Evolutionary conservation across 495 filamentous ascomycete species (phyloP).

Genomic region (Tricharina praecox): DNA sequence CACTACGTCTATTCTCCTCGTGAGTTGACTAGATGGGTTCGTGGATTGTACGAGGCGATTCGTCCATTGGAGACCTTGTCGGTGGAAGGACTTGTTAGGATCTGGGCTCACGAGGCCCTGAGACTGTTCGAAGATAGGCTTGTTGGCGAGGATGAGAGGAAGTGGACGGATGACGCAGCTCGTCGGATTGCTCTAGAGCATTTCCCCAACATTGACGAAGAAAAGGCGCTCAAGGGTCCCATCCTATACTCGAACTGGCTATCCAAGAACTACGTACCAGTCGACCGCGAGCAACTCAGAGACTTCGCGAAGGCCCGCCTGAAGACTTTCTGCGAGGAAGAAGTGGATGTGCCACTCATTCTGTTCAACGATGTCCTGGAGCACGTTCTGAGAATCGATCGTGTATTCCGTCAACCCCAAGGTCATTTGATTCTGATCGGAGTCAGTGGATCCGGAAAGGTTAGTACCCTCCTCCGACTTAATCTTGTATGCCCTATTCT

Average conservation of each 20-base stretch:
- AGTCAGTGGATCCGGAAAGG: slow-evolving; percentile 89
- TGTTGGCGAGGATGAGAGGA: slow-evolving; percentile 80
- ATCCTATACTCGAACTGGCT: slow-evolving; percentile 99
- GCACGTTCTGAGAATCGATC: slow-evolving; percentile 92
- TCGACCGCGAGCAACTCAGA: slow-evolving; percentile 80
- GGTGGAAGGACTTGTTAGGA: slow-evolving; percentile 81
- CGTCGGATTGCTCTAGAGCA: slow-evolving; percentile 69
- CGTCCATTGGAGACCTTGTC: slow-evolving; percentile 72
- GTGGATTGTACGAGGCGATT: slow-evolving; percentile 92
- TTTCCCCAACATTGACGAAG: slow-evolving; percentile 83
- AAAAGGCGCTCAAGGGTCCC: slow-evolving; percentile 74
- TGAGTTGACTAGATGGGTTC: slow-evolving; percentile 93
- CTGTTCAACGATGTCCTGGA: slow-evolving; percentile 97
- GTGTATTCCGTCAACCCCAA: slow-evolving; percentile 95
- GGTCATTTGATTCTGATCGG: slow-evolving; percentile 96
- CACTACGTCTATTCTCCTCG: slow-evolving; percentile 98
- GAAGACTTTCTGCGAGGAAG: slow-evolving; percentile 97
- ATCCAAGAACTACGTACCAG: slow-evolving; percentile 95
- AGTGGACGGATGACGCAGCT: slow-evolving; percentile 82
- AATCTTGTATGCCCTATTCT: slow-evolving; percentile 3
- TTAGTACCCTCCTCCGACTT: slow-evolving; percentile 6
- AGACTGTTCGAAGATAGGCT: slow-evolving; percentile 93
- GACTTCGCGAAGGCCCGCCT: slow-evolving; percentile 96
- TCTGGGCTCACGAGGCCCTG: slow-evolving; percentile 95
- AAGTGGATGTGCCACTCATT: slow-evolving; percentile 93